Base-by-base conservation (phyloP, 2,329 filamentous ascomycete genomes). In the Verticillium nonalfalfae region DNA sequence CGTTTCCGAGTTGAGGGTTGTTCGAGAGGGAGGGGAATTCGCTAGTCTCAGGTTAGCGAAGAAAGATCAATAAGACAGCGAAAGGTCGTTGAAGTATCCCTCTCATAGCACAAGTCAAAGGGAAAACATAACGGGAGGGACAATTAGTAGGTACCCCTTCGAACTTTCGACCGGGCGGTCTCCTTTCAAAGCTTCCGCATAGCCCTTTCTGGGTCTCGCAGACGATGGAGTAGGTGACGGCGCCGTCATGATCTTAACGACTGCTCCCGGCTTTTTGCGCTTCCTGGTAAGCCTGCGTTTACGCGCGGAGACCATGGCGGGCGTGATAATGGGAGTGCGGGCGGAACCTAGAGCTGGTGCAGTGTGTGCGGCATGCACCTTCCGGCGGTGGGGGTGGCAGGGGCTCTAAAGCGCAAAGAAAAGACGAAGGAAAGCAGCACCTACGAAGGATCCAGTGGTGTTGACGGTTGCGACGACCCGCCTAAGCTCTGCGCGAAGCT, bases 401-500 rank as follows among this genome's bases (percentile, higher is more conserved):
- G 61, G 58, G 58, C 57, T 57, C 39, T 26, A 18, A 26, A 58
- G 59, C 45, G 59, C 61, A 63, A 62, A 67, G 67, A 67, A 26
- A 5, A 10, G 40, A 21, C 13, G 26, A 35, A 18, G 45, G 35
- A 33, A 18, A 40, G n/a, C 9, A 31, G 58, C 40, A 87, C 86
- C 75, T 84, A 89, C 86, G 85, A 86, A 61, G 85, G 77, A 71
- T 89, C 86, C 63, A 89, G 74, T 52, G 85, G 81, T 65, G 85
- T 85, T 67, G 82, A 77, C 67, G 84, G 81, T 73, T 87, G 85
- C 62, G 85, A 50, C 45, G 45, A 87, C 64, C 84, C 84, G 69
- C 81, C 82, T 69, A 89, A 76, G 70, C 85, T 88, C 72, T 89
- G 86, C 57, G 86, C 85, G 74, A 89, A 89, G 73, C 85, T 89